Evolutionary conservation across 2,329 filamentous ascomycete genomes (phyloP), one percentile per base, ranked within the genome.

Genomic region (Basipetospora chlamydospora): DNA sequence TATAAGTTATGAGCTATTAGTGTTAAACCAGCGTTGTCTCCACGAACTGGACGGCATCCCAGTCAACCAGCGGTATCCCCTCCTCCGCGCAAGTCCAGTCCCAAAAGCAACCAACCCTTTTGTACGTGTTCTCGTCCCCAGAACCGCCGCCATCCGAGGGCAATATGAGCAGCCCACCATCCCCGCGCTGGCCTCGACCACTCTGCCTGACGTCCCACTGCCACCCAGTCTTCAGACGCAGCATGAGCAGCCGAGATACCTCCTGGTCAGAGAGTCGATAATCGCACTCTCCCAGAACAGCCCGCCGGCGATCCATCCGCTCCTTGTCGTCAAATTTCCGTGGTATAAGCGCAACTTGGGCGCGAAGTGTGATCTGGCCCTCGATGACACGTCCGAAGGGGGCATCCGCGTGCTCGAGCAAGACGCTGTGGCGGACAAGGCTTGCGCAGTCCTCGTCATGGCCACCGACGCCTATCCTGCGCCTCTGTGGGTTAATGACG

Each of bases 61-160:
- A 39, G 25, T 39, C 30, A 16, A 39, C 23, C 29, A 28, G 12
- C 17, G 30, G 15, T 21, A n/a, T 17, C 10, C 20, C 17, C 9
- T 25, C 22, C 20, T 26, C 23, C 5, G 23, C 31, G 17, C 22
- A 21, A 5, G 23, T 22, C 37, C 37, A 39, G 25, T 39, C 37
- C 37, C 37, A 39, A 25, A 39, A 35, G 8, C 33, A 26, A 6
- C 33, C 33, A 9, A 35, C 33, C 23, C 33, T 35, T 17, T 22
- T 26, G 20, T 10, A 39, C n/a, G 18, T n/a, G 3, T n/a, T n/a
- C n/a, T n/a, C n/a, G n/a, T n/a, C n/a, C n/a, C n/a, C n/a, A n/a
- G 15, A 17, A 17, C 25, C 17, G 6, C 21, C 28, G 4, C 16
- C 15, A 6, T 17, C 15, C 8, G 17, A 23, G 13, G 37, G 37